Evolutionary conservation across 352 stramenopile genomes (phyloP), one percentile per base, ranked within the genome.

Genomic region (Pilasporangium apinafurcum): DNA sequence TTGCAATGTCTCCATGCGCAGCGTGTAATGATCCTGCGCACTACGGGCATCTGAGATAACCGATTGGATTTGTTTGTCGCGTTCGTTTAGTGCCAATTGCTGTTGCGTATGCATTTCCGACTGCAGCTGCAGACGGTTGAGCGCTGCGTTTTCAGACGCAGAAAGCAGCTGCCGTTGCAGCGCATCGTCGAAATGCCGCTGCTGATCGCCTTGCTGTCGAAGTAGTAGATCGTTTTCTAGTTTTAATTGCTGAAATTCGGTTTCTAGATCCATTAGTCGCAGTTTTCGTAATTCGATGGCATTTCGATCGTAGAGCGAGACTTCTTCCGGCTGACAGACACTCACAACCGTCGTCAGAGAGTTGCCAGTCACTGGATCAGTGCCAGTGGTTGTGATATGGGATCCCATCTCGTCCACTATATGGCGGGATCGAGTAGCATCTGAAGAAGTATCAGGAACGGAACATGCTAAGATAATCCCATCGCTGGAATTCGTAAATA

Each of bases 211-310:
- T 3, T 62, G 43, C 25, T 85, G 71, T 16, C 80, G 67, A 17
- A 24, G 62, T 4, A 87, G 48, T 56, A 87, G 69, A 18, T 90
- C 77, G 32, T 86, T 87, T 42, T 87, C 74, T 8, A 86, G 59
- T 27, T 76, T 81, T 17, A 83, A 51, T 33, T 90, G 77, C 45
- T 84, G 67, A 33, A 82, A 37, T 16, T 90, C 77, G 2, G 52
- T 57, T 17, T 86, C 77, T 9, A 87, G 25, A 17, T 90, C 74
- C 49, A 86, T 65, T 8, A 68, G 25, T 35, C 66, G 72, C 0
- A 90, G 48, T 14, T 68, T 62, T 10, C 52, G 55, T 10, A 85
- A 42, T 25, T 83, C 68, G 2, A 86, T 57, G 9, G 62, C 62
- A 40, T 48, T 84, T 20, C 69, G 68, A 36, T 84, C 73, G 28